phyloP scores from a whole-genome alignment of 768 basidiomycete genomes.

The Termitomyces sp. region DNA sequence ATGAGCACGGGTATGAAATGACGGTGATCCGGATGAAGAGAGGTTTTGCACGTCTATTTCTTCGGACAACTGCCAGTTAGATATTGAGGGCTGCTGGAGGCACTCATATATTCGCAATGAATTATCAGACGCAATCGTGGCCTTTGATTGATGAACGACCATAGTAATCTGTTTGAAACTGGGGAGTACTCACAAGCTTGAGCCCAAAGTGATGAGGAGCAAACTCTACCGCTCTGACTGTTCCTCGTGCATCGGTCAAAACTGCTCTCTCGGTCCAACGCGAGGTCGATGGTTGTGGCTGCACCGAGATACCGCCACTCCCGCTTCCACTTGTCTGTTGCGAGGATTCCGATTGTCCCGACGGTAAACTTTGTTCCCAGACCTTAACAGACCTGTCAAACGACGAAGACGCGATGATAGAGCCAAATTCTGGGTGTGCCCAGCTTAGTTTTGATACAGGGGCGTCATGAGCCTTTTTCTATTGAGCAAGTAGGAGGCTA shows the following conservation, averaged over 20 bases:
- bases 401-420: conserved; percentile 78
- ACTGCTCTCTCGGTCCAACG: conserved; percentile 74
- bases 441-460: conserved; percentile 79
- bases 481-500: not conserved
- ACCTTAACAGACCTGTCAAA: conserved; percentile 92
- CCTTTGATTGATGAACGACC: conserved; percentile 39
- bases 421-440: conserved; percentile 92
- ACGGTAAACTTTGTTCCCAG: conserved; percentile 65
- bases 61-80: conserved; percentile 71
- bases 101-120: conserved; percentile 88
- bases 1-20: conserved; percentile 37
- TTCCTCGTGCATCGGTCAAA: conserved; percentile 79
- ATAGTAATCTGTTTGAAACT: not conserved
- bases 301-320: conserved; percentile 17
- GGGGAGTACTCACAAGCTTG: conserved; percentile 58
- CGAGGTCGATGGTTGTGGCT: conserved; percentile 24
- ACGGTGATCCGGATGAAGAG: conserved; percentile 36
- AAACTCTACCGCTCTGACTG: conserved; percentile 82
- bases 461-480: conserved; percentile 83
- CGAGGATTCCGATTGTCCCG: conserved; percentile 20
- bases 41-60: conserved; percentile 70
- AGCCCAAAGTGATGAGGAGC: conserved; percentile 84
- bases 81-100: conserved; percentile 65
- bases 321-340: conserved; percentile 20
- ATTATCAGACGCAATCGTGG: conserved; percentile 85